Evolutionary conservation across 768 basidiomycete species (phyloP), one percentile per base, ranked within the genome.

Genomic region (Cystobasidium tubakii): DNA sequence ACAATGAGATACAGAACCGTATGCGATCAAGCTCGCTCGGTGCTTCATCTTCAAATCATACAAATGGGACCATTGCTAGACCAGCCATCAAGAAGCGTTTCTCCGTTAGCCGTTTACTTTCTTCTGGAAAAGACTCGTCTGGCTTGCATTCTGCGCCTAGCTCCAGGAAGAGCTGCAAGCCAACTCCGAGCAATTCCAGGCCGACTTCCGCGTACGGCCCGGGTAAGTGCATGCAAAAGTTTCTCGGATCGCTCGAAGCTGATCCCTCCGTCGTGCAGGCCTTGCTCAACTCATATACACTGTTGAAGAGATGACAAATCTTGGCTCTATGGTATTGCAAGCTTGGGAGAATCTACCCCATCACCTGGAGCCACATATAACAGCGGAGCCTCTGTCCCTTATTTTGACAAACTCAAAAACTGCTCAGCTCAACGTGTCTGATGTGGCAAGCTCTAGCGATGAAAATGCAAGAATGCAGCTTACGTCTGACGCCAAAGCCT

Each of bases 251-350:
- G 15, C 63, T 42, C 7, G 25, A 7, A 23, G 9, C 25, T 15
- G 15, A 21, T 34, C 2, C 15, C 39, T 3, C 33, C 57, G 13
- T 29, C 33, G 10, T 31, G 13, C 25, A 60, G 57, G 29, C 21
- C 57, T 34, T 4, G 57, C 57, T 9, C 57, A 60, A 31, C 15
- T 60, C 4, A 34, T 60, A 25, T 74, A 55, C 42, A 55, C 57
- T 1, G 33, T 72, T 21, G 64, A 60, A 54, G 66, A 74, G n/a
- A 73, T 70, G 67, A 25, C 33, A 15, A 74, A 74, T 39, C 53
- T 70, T 17, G 69, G 69, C 1, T 74, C 69, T 2, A n/a, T 74
- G 53, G 34, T 62, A 23, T 23, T 74, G 27, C 65, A 54, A 19
- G 34, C 43, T 23, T 74, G 73, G 73, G 53, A 57, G 13, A 53